Evolutionary conservation across 192 early-diverging fungal genomes (phyloP), one percentile per base, ranked within the genome.

Genomic region (Mortierella hygrophila): DNA sequence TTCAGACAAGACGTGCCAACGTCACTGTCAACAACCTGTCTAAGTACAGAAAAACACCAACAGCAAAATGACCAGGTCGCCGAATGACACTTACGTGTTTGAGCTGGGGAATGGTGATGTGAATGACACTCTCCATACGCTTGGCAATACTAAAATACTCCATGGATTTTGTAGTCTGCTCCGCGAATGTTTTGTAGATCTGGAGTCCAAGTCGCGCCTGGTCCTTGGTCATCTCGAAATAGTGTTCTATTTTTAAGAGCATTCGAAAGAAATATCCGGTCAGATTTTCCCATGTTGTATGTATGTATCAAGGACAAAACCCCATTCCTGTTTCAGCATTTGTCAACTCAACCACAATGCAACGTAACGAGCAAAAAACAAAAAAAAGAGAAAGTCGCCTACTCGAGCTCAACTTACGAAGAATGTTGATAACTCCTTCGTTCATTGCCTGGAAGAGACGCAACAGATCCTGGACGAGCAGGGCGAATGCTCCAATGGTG

Each of bases 181-280:
- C 89, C 29, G 93, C 94, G 88, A 95, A 97, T 18, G 69, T 90
- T 76, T 96, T 96, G 90, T 97, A 97, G 49, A 96, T 94, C 57
- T 92, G 88, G 35, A 97, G 81, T 20, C 94, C 91, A 40, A 90
- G 87, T 47, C 81, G 82, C 6, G 95, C 95, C 69, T 96, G 92
- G 21, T 88, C 49, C 71, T 92, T 93, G 70, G 88, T 77, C 94
- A 97, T 94, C 54, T 93, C 92, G 90, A 96, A 94, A 84, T 93
- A 97, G 72, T 91, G 83, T 44, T 93, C 94, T 94, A 82, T 68
- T 73, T 65, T 65, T 65, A 65, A 65, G 60, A 70, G 18, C 49
- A n/a, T 18, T 5, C 23, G 23, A 18, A 84, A 47, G 44, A 26
- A 54, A 29, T 47, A 68, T 70, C 72, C 38, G n/a, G 23, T 26